Percentiles rank a stretch among this genome's conserved stretches.
Evolutionary conservation across 2,329 filamentous ascomycete genomes (phyloP).

Genomic region (Cladosporium sp.): DNA sequence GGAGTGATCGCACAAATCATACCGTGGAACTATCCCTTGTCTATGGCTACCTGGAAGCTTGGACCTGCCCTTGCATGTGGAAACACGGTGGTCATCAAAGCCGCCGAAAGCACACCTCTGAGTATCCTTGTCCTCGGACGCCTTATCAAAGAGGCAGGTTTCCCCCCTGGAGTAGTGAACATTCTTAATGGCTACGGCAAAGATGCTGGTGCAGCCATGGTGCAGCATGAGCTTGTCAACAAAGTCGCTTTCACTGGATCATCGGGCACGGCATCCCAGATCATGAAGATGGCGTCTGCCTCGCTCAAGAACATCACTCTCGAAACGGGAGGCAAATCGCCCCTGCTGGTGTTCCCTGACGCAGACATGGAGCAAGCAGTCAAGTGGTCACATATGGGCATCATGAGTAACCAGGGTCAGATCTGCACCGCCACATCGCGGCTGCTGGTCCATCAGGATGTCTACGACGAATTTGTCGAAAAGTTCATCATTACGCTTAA

Average conservation of each 20-base stretch:
- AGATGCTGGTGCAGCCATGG: slow-evolving; percentile 66
- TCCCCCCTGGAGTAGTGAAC: slow-evolving; percentile 75
- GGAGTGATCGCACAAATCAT: slow-evolving; percentile 59
- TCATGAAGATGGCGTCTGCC: slow-evolving; percentile 33
- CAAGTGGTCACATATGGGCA: slow-evolving; percentile 62
- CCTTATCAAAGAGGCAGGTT: slow-evolving; percentile 70
- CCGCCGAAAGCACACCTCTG: slow-evolving; percentile 58
- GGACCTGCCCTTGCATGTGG: slow-evolving; percentile 62
- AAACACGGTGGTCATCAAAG: slow-evolving; percentile 58
- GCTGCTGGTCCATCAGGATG: slow-evolving; percentile 54
- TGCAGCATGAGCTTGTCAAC: slow-evolving; percentile 66
- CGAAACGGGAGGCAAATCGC: slow-evolving; percentile 60
- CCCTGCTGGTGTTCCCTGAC: slow-evolving; percentile 52
- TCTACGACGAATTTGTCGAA: slow-evolving; percentile 61
- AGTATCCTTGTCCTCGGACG: slow-evolving; percentile 60
- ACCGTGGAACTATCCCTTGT: slow-evolving; percentile 79
- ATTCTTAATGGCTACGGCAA: slow-evolving; percentile 60
- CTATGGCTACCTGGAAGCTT: slow-evolving; percentile 76
- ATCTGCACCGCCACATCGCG: slow-evolving; percentile 58
- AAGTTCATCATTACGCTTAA: slow-evolving; percentile 60
- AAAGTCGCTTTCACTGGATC: slow-evolving; percentile 79
- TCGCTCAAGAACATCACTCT: slow-evolving; percentile 62
- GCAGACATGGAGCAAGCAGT: slow-evolving; percentile 43
- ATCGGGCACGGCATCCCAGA: slow-evolving; percentile 62
- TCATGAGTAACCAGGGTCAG: slow-evolving; percentile 58